These are phyloP conservation scores for Kazachstania africana DNA, from an alignment of 805 yeast species.

Conservation along the genomic window DNA sequence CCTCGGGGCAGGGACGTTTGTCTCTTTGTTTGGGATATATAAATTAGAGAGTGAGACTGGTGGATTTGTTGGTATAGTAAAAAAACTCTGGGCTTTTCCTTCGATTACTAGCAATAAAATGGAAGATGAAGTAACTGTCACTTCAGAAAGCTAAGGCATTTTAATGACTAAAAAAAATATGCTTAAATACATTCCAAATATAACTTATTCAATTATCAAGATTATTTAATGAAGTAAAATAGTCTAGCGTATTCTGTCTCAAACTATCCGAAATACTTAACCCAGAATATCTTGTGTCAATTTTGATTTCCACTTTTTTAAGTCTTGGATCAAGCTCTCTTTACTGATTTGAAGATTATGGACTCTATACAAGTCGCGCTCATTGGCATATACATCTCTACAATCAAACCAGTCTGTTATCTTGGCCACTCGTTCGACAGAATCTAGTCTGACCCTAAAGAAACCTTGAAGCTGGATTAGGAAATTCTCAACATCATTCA, in stretches of 20 bases:
- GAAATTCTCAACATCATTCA: constrained; percentile 11
- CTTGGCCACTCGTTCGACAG: constrained; percentile 7
- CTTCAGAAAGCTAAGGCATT: no score
- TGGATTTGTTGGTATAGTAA: constrained; percentile 48
- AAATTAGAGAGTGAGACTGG: constrained; percentile 66
- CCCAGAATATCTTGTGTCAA: constrained; percentile 6
- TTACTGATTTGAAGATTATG: constrained; percentile 1
- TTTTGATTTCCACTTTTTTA: constrained; percentile 12
- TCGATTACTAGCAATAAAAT: neutral
- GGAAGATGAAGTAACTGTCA: neutral
- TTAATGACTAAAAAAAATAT: no score
- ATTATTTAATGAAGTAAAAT: no score
- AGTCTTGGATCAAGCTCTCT: constrained; percentile 2
- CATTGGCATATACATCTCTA: constrained; percentile 20
- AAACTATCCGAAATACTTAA: no score
- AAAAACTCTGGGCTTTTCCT: constrained; percentile 6
- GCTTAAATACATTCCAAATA: no score
- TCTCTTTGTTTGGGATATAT: constrained; percentile 71
- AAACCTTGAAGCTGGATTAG: constrained; percentile 13
- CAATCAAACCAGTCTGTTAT: constrained; percentile 10
- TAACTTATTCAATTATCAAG: no score
- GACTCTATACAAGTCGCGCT: constrained; percentile 5
- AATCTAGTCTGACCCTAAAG: constrained; percentile 13
- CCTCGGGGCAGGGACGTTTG: constrained; percentile 58
- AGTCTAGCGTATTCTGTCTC: no score